Conservation (phyloP, 164 flowering plant species). For the Nymphaea colorata region DNA sequence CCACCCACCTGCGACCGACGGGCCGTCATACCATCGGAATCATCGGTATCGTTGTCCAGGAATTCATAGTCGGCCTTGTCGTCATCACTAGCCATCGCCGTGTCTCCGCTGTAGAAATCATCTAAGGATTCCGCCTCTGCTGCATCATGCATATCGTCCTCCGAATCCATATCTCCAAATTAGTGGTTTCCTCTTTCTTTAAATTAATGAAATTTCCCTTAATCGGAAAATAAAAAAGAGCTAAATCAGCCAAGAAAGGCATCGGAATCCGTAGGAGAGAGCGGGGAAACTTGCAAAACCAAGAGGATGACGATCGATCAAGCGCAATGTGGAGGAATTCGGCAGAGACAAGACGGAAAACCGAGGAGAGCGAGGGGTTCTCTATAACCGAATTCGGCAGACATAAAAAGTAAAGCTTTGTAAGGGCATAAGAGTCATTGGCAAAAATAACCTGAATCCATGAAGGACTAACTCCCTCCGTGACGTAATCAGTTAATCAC, state of each 20-base stretch:
- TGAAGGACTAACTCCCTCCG: no score
- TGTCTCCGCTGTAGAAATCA: slow-evolving; percentile 33
- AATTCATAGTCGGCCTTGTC: slow-evolving; percentile 17
- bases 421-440: no score
- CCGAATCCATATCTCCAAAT: slow-evolving; percentile 29
- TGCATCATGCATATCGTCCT: slow-evolving; percentile 50
- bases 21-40: slow-evolving; percentile 12
- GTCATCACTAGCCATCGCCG: slow-evolving; percentile 18
- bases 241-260: not conserved
- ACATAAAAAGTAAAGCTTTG: no score
- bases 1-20: slow-evolving; percentile 16
- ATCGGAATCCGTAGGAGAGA: not conserved
- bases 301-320: no score
- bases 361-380: no score
- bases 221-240: not conserved
- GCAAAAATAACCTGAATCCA: no score
- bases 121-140: slow-evolving; percentile 41
- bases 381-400: no score
- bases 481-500: no score
- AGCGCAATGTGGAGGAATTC: not conserved
- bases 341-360: not conserved
- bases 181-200: no score
- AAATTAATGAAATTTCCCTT: no score
- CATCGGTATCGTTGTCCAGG: slow-evolving; percentile 17
- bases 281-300: no score